Base-by-base conservation (phyloP, 179 eudicot genomes). In the Camellia oleifera region DNA sequence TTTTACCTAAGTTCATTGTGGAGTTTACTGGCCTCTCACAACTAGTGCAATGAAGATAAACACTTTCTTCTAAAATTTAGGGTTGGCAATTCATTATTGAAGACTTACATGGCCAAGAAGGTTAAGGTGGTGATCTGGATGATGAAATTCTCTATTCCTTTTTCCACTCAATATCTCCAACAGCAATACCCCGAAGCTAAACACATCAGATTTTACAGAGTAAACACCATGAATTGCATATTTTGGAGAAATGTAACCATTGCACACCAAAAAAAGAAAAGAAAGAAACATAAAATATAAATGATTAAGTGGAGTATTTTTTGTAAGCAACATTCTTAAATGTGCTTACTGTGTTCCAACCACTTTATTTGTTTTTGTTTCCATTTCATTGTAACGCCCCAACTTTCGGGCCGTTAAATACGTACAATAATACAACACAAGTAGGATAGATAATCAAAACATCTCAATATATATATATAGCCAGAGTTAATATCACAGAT, bases 301-400 rank as follows among this genome's bases (percentile, higher is more conserved):
- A 26, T 26, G 32, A 26, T 26, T 26, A 26, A 26, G 32, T 26
- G 32, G 32, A 0, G 32, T 0, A 26, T 26, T 26, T 26, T 26
- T 26, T 26, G 32, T 5, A 4, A 8, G 45, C 72, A 32, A 72
- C 78, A 17, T 76, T 45, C 53, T 70, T 63, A 7, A 14, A 20
- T 1, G 18, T 63, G 4, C 80, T 13, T 79, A 84, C 84, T 78
- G 56, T 61, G 87, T 84, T 20, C 84, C 84, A 18, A 78, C 84
- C 13, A 84, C 74, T 71, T 75, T 72, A 1, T 52, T 60, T 11
- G 87, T 84, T 5, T 76, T 81, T 69, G 53, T 54, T 58, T 81
- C 73, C 32, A 40, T 75, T 63, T 84, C 1, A 84, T 20, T 20
- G 23, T 20, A 20, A 20, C 23, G 23, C 23, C 23, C 23, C 23